Conservation (phyloP, 768 basidiomycete species). For the Mycena venus region DNA sequence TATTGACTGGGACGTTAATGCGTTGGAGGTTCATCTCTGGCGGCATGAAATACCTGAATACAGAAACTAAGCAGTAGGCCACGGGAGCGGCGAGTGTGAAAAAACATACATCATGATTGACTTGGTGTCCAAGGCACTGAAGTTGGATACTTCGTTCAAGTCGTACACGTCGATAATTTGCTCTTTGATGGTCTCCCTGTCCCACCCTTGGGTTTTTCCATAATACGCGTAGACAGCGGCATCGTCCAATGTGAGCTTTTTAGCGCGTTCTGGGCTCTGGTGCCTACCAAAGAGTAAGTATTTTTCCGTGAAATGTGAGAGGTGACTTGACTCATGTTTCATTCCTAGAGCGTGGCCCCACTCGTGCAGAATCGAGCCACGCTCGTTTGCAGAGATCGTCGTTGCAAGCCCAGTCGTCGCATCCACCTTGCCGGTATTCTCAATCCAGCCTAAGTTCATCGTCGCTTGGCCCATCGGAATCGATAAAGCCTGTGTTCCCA, state of each 20-base stretch:
- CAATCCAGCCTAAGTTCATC: constrained; percentile 37
- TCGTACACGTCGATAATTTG: constrained; percentile 33
- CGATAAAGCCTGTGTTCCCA: too few species aligned
- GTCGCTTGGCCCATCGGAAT: not conserved
- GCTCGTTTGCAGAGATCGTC: constrained; percentile 16
- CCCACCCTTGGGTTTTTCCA: constrained; percentile 22
- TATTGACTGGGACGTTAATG: constrained; percentile 13
- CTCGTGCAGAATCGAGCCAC: constrained; percentile 40
- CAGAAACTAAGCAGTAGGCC: too few species aligned
- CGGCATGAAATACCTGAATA: constrained; percentile 35
- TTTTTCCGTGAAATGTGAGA: too few species aligned
- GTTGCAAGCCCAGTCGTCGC: too few species aligned
- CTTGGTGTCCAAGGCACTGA: constrained; percentile 26
- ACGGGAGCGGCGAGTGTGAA: not conserved
- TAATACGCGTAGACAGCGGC: constrained; percentile 25
- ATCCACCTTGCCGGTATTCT: not conserved
- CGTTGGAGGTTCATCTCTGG: constrained; percentile 16
- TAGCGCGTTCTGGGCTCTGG: constrained; percentile 39
- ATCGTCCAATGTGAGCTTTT: constrained; percentile 29
- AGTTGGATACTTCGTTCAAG: constrained; percentile 29
- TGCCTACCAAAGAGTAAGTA: too few species aligned
- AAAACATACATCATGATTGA: constrained; percentile 37
- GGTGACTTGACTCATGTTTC: constrained; percentile 33
- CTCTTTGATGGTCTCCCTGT: not conserved
- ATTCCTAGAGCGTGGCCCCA: constrained; percentile 43